Evolutionary conservation across 352 stramenopile species (phyloP).

Genomic region (Thraustochytrium striatum): DNA sequence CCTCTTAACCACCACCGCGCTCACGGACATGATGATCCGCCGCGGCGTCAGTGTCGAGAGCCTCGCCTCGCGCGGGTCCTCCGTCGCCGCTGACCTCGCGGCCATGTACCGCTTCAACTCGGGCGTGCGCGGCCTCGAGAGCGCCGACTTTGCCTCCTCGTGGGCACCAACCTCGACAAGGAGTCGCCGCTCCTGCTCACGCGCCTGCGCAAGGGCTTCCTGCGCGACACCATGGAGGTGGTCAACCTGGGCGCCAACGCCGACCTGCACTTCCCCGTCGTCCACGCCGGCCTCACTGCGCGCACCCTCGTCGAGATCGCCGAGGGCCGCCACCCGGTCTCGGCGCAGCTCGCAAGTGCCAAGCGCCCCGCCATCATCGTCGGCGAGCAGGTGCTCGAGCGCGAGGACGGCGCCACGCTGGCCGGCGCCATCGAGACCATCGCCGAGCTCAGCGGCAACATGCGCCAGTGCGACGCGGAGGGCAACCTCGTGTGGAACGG

Average conservation of each 20-base stretch:
- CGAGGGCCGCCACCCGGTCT: slow-evolving; percentile 41
- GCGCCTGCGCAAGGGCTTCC: slow-evolving; percentile 44
- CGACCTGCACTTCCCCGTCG: slow-evolving; percentile 43
- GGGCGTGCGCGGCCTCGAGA: slow-evolving; percentile 33
- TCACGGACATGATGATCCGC: slow-evolving; percentile 39
- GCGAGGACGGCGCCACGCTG: slow-evolving; percentile 27
- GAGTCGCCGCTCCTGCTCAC: slow-evolving; percentile 39
- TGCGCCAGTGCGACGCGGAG: slow-evolving; percentile 39
- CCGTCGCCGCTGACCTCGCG: slow-evolving; percentile 23
- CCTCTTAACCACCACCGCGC: slow-evolving; percentile 37
- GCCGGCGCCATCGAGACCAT: slow-evolving; percentile 29
- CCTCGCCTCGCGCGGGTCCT: slow-evolving; percentile 1
- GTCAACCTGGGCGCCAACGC: not conserved
- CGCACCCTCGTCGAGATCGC: slow-evolving; percentile 26
- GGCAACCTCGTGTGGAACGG: slow-evolving; percentile 44
- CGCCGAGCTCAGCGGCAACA: slow-evolving; percentile 22
- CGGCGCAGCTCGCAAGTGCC: slow-evolving; percentile 22
- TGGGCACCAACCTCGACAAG: slow-evolving; percentile 21
- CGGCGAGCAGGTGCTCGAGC: slow-evolving; percentile 22
- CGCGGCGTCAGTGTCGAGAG: slow-evolving; percentile 25
- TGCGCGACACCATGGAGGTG: slow-evolving; percentile 30
- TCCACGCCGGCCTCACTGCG: slow-evolving; percentile 21
- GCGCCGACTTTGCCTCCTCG: slow-evolving; percentile 16
- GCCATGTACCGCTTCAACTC: slow-evolving; percentile 47
- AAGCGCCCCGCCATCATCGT: slow-evolving; percentile 43